These are phyloP conservation scores for Phytopythium montanum DNA, from an alignment of 352 stramenopile species.

Conservation along the genomic window DNA sequence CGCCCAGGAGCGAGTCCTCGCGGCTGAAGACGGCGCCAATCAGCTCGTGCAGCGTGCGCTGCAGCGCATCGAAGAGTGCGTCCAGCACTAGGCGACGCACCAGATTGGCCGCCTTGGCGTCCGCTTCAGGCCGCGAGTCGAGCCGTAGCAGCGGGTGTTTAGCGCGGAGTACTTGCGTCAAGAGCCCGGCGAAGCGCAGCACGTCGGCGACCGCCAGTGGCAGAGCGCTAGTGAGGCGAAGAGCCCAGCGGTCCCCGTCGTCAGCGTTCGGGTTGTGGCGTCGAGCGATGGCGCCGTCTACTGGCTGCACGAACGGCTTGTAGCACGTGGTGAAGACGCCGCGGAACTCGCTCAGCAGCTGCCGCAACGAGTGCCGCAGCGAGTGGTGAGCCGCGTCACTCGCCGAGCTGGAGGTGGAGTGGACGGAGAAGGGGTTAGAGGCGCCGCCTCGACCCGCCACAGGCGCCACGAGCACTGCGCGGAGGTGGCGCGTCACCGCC, in stretches of 20 bases:
- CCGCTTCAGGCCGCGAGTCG: neutral
- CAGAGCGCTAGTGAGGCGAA: conserved; percentile 25
- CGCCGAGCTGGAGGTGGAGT: neutral
- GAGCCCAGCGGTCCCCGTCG: neutral
- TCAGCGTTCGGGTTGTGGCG: neutral
- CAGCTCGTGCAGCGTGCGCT: conserved; percentile 54
- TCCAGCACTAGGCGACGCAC: conserved; percentile 44
- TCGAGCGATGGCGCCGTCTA: conserved; percentile 6
- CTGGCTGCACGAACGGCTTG: conserved; percentile 19
- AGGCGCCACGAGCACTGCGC: neutral
- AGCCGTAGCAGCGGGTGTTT: conserved; percentile 38
- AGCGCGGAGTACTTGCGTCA: conserved; percentile 51
- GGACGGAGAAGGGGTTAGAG: no score
- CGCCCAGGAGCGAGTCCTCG: conserved; percentile 41
- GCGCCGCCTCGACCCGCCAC: neutral
- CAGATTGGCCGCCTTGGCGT: conserved; percentile 1
- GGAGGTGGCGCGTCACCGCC: neutral
- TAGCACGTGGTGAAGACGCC: conserved; percentile 49
- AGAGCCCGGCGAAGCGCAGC: conserved; percentile 42
- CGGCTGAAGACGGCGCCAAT: conserved; percentile 44
- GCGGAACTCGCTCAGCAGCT: conserved; percentile 46
- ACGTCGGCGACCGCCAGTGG: conserved; percentile 48
- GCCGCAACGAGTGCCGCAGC: conserved; percentile 45
- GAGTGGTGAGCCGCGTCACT: conserved; percentile 27
- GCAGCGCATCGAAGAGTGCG: conserved; percentile 61